phyloP scores from a whole-genome alignment of 208 protist genomes.

The Crithidia brevicula region DNA sequence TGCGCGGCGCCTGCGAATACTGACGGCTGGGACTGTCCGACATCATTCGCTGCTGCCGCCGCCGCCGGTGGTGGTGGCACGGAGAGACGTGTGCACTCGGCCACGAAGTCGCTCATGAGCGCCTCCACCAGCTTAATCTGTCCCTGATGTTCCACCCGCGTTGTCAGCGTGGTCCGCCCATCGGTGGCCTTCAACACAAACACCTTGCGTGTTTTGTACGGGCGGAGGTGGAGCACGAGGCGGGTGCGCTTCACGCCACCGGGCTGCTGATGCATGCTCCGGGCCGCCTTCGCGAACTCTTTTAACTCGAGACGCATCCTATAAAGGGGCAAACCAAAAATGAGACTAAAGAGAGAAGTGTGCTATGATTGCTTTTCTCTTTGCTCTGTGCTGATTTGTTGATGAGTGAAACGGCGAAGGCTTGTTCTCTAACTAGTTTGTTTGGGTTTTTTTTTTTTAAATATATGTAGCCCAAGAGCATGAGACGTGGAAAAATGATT shows the following conservation, averaged over 20 bases:
- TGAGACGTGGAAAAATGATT: no score
- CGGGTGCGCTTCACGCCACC: slow-evolving; percentile 68
- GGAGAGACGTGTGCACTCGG: slow-evolving; percentile 42
- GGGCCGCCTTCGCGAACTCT: slow-evolving; percentile 62
- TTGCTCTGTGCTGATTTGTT: no score
- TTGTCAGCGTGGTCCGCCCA: slow-evolving; percentile 66
- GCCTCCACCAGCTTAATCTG: slow-evolving; percentile 69
- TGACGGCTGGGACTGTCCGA: background rate
- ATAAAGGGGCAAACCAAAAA: background rate
- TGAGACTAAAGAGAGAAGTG: background rate
- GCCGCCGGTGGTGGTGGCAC: background rate
- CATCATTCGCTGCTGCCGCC: background rate
- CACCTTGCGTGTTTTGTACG: slow-evolving; percentile 36
- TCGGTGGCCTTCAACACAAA: slow-evolving; percentile 80
- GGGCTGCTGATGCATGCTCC: slow-evolving; percentile 56
- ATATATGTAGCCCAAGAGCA: no score
- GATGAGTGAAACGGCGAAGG: no score
- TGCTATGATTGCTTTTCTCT: no score
- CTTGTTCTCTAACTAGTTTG: no score
- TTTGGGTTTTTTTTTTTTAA: no score
- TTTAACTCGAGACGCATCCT: slow-evolving; percentile 62
- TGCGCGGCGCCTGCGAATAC: no score
- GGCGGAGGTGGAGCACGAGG: slow-evolving; percentile 69
- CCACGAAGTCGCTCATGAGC: slow-evolving; percentile 68
- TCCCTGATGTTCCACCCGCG: slow-evolving; percentile 54